phyloP scores from a whole-genome alignment of 768 basidiomycete species.

The Boletellus ananas region DNA sequence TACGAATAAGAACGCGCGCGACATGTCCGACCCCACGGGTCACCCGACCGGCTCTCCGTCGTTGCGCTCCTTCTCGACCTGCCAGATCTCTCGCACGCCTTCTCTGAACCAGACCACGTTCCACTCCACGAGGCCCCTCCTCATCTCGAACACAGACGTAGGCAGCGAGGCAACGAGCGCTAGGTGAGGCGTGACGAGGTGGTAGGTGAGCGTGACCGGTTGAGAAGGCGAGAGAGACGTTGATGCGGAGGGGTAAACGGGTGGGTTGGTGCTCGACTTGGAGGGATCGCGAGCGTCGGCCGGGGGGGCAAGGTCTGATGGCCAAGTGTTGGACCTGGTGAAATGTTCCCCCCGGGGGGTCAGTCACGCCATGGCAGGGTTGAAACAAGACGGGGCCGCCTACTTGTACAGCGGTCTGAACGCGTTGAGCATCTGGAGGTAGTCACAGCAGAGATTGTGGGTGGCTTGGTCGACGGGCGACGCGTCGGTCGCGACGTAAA shows the following conservation, averaged over 20 bases:
- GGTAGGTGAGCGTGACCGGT: conserved; percentile 78
- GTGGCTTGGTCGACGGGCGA: conserved; percentile 88
- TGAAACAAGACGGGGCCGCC: conserved; percentile 1
- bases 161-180: conserved; percentile 71
- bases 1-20: background rate
- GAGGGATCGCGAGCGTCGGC: conserved; percentile 3
- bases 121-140: conserved; percentile 77
- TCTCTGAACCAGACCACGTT: conserved; percentile 84
- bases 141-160: conserved; percentile 65
- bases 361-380: background rate
- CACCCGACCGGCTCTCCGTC: conserved; percentile 17
- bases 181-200: conserved; percentile 70
- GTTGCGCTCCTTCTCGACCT: conserved; percentile 59
- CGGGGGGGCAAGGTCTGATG: background rate
- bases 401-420: conserved; percentile 87
- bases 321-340: conserved; percentile 18
- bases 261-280: conserved; percentile 34
- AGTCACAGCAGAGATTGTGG: conserved; percentile 88
- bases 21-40: background rate
- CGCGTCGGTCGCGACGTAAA: conserved; percentile 92
- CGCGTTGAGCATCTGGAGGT: conserved; percentile 80
- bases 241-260: conserved; percentile 69
- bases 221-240: conserved; percentile 54
- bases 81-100: conserved; percentile 79
- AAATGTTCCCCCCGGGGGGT: background rate